phyloP scores from a whole-genome alignment of 805 yeast genomes.

The Candida suzukii region DNA sequence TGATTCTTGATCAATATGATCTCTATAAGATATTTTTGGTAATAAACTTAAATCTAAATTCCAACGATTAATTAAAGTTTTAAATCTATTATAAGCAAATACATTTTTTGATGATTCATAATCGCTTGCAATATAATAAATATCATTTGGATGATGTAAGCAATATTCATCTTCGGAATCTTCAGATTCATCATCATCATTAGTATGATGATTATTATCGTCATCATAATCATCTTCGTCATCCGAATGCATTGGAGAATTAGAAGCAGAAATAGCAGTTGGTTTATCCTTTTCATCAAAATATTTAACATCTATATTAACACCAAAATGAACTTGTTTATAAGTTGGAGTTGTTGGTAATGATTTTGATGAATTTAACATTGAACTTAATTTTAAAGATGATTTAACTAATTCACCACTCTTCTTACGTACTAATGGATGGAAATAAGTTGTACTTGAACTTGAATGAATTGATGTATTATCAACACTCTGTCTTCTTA shows the following conservation, averaged over 20 bases:
- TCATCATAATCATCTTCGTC: slow-evolving; percentile 24
- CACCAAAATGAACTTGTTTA: slow-evolving; percentile 83
- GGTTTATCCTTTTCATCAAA: slow-evolving; percentile 73
- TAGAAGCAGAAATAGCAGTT: slow-evolving; percentile 60
- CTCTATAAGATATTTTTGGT: slow-evolving; percentile 36
- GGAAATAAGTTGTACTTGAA: slow-evolving; percentile 11
- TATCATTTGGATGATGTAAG: slow-evolving; percentile 4
- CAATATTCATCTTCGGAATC: slow-evolving; percentile 20
- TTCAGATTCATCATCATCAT: slow-evolving; percentile 17
- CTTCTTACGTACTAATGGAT: slow-evolving; percentile 64
- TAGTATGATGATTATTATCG: slow-evolving; percentile 18
- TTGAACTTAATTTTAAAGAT: slow-evolving; percentile 44
- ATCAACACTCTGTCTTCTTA: not conserved
- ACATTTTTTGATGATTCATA: slow-evolving; percentile 9
- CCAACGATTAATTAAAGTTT: slow-evolving; percentile 30
- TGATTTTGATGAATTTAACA: slow-evolving; percentile 24
- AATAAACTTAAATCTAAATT: slow-evolving; percentile 34
- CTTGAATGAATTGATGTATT: not conserved
- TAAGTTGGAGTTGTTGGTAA: slow-evolving; percentile 52
- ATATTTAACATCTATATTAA: slow-evolving; percentile 62
- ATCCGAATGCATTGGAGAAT: slow-evolving; percentile 44
- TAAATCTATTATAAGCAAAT: slow-evolving; percentile 13
- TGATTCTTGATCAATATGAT: slow-evolving; percentile 32
- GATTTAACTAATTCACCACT: slow-evolving; percentile 84
- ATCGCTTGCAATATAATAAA: slow-evolving; percentile 11